Evolutionary conservation across 306 rosid genomes (phyloP).

Genomic region (Casuarina cunninghamiana): DNA sequence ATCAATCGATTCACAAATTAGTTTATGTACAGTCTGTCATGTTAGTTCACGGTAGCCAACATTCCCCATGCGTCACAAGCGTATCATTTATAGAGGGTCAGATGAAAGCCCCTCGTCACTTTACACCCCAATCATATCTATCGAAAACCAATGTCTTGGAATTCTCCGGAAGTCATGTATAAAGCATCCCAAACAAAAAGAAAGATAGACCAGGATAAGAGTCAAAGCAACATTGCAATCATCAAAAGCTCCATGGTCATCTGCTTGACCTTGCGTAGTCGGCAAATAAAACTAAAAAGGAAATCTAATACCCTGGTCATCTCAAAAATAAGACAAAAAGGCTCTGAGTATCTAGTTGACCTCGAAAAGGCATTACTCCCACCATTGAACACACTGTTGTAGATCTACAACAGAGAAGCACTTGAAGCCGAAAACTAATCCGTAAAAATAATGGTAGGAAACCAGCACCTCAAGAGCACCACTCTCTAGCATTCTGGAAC

Average conservation of each 20-base stretch:
- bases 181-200: not conserved
- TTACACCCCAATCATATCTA: not conserved
- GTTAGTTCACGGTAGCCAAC: not conserved
- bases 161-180: not conserved
- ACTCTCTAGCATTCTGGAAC: slow-evolving; percentile 69
- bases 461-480: slow-evolving; percentile 35
- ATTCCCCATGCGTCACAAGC: not conserved
- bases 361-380: not conserved
- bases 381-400: slow-evolving; percentile 2
- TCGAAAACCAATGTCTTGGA: not conserved
- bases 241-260: not conserved
- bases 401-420: not conserved
- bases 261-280: not conserved
- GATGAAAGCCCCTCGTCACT: not conserved
- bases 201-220: not conserved
- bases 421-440: not conserved
- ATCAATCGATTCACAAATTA: not conserved
- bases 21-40: not conserved
- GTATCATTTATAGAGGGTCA: not conserved
- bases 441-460: not conserved
- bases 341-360: not conserved
- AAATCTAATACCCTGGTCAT: not conserved
- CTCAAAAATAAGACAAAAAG: not conserved
- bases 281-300: slow-evolving; percentile 17
- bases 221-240: not conserved